Evolutionary conservation across 1,139 yeast genomes (phyloP).

Genomic region (Taiozyma sp.): DNA sequence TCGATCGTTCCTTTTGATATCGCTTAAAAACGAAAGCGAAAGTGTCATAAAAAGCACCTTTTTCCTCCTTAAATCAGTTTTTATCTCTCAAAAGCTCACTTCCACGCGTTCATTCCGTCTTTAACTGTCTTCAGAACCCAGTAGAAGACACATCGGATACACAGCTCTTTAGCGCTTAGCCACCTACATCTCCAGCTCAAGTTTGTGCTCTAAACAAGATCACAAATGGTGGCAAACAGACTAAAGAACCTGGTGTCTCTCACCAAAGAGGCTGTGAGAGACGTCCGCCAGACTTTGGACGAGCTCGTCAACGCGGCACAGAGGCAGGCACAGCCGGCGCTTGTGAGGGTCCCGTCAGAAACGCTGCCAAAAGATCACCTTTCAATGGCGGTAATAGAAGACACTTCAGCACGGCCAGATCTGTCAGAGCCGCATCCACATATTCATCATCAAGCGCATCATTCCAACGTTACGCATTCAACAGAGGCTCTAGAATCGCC

Average conservation of each 20-base stretch:
- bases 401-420: slow-evolving; percentile 14
- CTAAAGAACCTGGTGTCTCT: slow-evolving; percentile 27
- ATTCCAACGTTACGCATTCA: slow-evolving; percentile 10
- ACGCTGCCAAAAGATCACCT: background rate
- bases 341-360: slow-evolving; percentile 24
- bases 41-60: background rate
- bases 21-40: background rate
- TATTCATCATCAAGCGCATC: slow-evolving; percentile 3
- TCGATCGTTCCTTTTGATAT: background rate
- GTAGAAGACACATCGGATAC: background rate
- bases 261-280: slow-evolving; percentile 33
- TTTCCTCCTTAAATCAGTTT: background rate
- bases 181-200: background rate
- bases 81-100: background rate
- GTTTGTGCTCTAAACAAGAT: background rate
- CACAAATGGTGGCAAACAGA: slow-evolving; percentile 20
- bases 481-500: slow-evolving; percentile 3
- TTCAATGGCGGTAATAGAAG: slow-evolving; percentile 4
- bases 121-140: background rate
- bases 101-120: background rate
- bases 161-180: background rate
- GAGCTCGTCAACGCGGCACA: slow-evolving; percentile 28
- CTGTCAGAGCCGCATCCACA: slow-evolving; percentile 11
- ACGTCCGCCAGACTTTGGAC: slow-evolving; percentile 31
- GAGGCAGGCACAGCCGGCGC: slow-evolving; percentile 23